These are phyloP conservation scores for Nicotiana benthamiana DNA, from an alignment of 257 asterid species.

Conservation along the genomic window DNA sequence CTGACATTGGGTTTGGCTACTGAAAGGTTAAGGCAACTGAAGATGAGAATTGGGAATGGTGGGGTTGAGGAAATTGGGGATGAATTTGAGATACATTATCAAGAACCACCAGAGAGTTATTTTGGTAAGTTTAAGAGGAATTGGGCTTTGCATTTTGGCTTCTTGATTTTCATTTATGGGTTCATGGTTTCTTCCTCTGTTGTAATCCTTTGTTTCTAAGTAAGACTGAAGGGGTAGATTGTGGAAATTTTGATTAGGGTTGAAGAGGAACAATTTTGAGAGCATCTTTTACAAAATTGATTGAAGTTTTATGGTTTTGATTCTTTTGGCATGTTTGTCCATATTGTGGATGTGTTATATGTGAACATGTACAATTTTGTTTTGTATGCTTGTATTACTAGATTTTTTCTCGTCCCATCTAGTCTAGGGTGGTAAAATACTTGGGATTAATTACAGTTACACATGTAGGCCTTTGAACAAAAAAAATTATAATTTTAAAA, in stretches of 20 bases:
- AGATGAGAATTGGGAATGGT: slow-evolving; percentile 34
- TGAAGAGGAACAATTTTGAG: not conserved
- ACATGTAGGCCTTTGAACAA: too few species aligned
- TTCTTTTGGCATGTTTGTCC: not conserved
- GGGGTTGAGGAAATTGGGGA: slow-evolving; percentile 30
- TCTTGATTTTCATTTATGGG: slow-evolving; percentile 68
- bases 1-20: slow-evolving; percentile 85
- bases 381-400: not conserved
- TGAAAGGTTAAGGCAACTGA: slow-evolving; percentile 63
- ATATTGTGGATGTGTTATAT: not conserved
- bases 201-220: slow-evolving; percentile 64
- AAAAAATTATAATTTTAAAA: too few species aligned
- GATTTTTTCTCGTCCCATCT: not conserved
- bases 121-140: slow-evolving; percentile 92
- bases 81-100: slow-evolving; percentile 72
- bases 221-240: not conserved
- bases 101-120: slow-evolving; percentile 91
- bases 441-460: too few species aligned
- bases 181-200: slow-evolving; percentile 87
- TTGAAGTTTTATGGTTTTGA: not conserved
- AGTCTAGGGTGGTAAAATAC: not conserved
- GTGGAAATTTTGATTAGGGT: not conserved
- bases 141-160: slow-evolving; percentile 87
- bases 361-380: not conserved
- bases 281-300: too few species aligned